These are phyloP conservation scores for Podospora tetraspora DNA, from an alignment of 495 filamentous ascomycete genomes.

Conservation along the genomic window DNA sequence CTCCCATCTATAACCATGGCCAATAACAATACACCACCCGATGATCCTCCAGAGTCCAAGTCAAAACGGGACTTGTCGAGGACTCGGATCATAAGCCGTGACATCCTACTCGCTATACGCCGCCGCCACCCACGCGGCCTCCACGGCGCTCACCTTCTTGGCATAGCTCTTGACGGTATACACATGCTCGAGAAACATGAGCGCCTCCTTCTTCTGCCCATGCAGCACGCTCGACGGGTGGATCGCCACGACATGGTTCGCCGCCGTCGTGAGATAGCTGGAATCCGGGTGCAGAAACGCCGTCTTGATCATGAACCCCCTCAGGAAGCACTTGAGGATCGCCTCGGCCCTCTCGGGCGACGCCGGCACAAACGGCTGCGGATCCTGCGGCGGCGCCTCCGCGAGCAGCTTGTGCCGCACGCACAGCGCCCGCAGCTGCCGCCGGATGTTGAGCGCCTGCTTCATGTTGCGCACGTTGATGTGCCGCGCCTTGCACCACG, in stretches of 20 bases:
- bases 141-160: constrained; percentile 77
- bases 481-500: constrained; percentile 73
- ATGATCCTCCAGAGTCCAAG: no score
- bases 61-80: no score
- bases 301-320: constrained; percentile 75
- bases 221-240: constrained; percentile 84
- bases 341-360: constrained; percentile 49
- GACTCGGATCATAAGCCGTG: background rate
- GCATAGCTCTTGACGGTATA: constrained; percentile 91
- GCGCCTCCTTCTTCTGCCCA: constrained; percentile 83
- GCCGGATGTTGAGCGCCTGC: constrained; percentile 67
- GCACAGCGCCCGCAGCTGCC: constrained; percentile 71
- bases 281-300: constrained; percentile 78
- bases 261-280: constrained; percentile 76
- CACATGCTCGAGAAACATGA: constrained; percentile 94
- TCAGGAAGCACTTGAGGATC: constrained; percentile 75
- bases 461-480: constrained; percentile 80
- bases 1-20: background rate
- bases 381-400: constrained; percentile 36
- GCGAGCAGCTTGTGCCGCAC: constrained; percentile 43
- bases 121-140: constrained; percentile 82
- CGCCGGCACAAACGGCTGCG: constrained; percentile 43
- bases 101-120: constrained; percentile 33
- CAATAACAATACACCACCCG: no score
- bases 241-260: constrained; percentile 80